These are phyloP conservation scores for Tribonema minus DNA, from an alignment of 108 stramenopile genomes.

Conservation along the genomic window DNA sequence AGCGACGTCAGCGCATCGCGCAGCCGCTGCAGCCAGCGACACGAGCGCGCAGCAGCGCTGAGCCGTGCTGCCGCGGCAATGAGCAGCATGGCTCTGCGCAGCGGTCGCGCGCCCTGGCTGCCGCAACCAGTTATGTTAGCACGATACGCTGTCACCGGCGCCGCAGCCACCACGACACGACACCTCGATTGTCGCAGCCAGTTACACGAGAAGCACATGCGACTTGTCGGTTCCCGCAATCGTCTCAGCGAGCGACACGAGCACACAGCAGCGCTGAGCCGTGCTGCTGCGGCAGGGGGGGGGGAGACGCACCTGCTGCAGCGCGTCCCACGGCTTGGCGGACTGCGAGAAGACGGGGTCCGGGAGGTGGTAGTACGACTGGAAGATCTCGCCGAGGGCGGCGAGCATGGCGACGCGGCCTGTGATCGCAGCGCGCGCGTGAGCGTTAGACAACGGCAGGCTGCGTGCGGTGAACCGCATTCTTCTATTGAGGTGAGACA, in stretches of 20 bases:
- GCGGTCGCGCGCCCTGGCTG: neutral
- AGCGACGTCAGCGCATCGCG: too few species aligned
- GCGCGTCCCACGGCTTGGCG: constrained; percentile 21
- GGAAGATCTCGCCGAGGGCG: constrained; percentile 64
- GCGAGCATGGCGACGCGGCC: too few species aligned
- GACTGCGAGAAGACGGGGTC: constrained; percentile 41
- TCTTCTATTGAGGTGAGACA: too few species aligned
- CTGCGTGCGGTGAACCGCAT: too few species aligned
- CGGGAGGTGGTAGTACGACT: constrained; percentile 49
- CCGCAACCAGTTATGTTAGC: too few species aligned
- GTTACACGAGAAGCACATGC: neutral
- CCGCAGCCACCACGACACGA: neutral
- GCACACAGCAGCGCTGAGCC: neutral
- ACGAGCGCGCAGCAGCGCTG: neutral
- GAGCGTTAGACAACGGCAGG: too few species aligned
- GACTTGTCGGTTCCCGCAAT: too few species aligned
- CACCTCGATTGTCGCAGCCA: neutral
- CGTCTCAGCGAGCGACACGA: neutral
- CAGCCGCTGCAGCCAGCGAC: too few species aligned
- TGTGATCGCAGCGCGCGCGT: too few species aligned
- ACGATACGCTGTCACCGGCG: neutral
- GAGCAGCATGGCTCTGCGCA: neutral
- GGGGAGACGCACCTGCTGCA: constrained; percentile 12
- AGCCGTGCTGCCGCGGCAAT: too few species aligned
- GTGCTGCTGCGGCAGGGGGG: neutral